phyloP scores from a whole-genome alignment of 805 yeast genomes.

The Candida hungchunana region DNA sequence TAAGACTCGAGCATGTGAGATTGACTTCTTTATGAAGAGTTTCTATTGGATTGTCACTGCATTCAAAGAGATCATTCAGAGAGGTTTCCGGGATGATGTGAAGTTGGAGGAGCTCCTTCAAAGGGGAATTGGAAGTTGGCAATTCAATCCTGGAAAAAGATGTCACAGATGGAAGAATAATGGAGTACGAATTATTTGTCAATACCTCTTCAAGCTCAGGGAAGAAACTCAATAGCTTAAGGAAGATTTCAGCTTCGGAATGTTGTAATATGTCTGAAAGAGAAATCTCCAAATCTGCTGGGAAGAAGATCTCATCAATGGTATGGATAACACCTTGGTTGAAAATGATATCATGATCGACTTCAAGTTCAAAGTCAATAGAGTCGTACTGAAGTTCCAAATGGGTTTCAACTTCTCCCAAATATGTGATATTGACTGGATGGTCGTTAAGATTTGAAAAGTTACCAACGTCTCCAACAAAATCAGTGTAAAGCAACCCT shows the following conservation, averaged over 20 bases:
- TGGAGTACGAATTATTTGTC: conserved; percentile 40
- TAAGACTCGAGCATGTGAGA: conserved; percentile 38
- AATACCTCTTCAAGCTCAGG: conserved; percentile 42
- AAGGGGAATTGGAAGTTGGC: conserved; percentile 35
- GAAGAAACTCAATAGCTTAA: conserved; percentile 41
- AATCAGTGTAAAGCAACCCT: conserved; percentile 65
- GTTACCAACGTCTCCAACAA: conserved; percentile 28
- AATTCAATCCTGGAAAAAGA: conserved; percentile 52
- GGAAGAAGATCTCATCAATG: conserved; percentile 51
- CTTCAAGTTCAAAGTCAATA: conserved; percentile 19
- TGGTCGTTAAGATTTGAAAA: conserved; percentile 31
- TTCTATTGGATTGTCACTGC: conserved; percentile 41
- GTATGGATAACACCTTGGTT: conserved; percentile 85
- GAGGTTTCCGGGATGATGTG: conserved; percentile 67
- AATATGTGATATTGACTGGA: conserved; percentile 17
- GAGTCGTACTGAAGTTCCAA: conserved; percentile 22
- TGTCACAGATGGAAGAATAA: conserved; percentile 67
- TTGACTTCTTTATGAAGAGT: conserved; percentile 43
- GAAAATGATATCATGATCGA: conserved; percentile 64
- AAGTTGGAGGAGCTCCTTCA: conserved; percentile 54
- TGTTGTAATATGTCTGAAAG: conserved; percentile 52
- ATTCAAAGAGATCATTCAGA: conserved; percentile 40
- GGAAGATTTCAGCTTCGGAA: conserved; percentile 43
- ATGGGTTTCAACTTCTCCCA: conserved; percentile 19
- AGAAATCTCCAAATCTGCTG: conserved; percentile 49